Conservation (phyloP, 179 eudicot species). For the Beta lomatogona region DNA sequence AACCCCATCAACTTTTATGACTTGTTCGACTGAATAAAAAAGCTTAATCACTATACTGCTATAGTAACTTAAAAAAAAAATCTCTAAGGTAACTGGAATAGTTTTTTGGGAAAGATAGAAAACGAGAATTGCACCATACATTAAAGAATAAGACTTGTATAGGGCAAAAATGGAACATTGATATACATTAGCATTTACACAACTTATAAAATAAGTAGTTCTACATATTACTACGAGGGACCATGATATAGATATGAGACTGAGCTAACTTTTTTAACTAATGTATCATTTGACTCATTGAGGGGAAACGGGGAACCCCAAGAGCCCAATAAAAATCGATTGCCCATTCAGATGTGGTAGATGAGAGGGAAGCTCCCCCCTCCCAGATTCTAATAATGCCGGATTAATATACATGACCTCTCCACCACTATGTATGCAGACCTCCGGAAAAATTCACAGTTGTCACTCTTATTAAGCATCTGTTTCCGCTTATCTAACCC, state of each 20-base stretch:
- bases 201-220: too few species aligned
- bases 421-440: constrained; percentile 8
- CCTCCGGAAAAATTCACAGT: background rate
- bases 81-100: too few species aligned
- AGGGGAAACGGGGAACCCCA: background rate
- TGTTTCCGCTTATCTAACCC: background rate
- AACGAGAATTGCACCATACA: too few species aligned
- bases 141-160: background rate
- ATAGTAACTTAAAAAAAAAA: too few species aligned
- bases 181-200: constrained; percentile 7
- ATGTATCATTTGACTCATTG: background rate
- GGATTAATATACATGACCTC: constrained; percentile 28
- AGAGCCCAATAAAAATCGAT: background rate
- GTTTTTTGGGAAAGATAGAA: too few species aligned
- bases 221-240: background rate
- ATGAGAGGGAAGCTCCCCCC: background rate
- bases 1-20: background rate
- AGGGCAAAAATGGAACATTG: background rate
- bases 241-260: background rate
- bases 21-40: too few species aligned
- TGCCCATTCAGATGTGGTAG: constrained; percentile 2
- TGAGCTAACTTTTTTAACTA: background rate
- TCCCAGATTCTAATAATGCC: background rate
- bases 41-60: too few species aligned
- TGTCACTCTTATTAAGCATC: constrained; percentile 3